Evolutionary conservation across 345 rosid species (phyloP).

Genomic region (Citrus medica): DNA sequence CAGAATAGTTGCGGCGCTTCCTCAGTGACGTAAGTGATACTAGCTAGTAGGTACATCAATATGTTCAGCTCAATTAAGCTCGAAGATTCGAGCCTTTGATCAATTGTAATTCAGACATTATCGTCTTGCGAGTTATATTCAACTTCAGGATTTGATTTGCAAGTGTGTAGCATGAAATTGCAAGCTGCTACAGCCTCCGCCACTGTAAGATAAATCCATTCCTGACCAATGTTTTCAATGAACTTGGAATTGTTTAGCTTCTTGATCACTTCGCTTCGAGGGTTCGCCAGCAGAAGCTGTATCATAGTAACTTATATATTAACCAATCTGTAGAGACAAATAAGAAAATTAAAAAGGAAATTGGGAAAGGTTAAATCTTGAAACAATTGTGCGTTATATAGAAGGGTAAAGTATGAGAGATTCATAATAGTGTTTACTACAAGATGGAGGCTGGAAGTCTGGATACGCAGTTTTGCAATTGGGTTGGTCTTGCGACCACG

Average conservation of each 20-base stretch:
- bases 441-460: too few species aligned
- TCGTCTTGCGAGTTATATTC: constrained; percentile 1
- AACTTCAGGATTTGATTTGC: constrained; percentile 13
- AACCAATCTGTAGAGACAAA: neutral
- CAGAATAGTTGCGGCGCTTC: neutral
- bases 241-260: constrained; percentile 58
- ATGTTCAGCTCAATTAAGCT: neutral
- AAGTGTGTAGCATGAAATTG: constrained; percentile 33
- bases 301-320: neutral
- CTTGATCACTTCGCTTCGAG: constrained; percentile 66
- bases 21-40: neutral
- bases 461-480: too few species aligned
- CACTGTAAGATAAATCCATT: constrained; percentile 54
- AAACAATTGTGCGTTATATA: too few species aligned
- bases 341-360: neutral
- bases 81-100: neutral
- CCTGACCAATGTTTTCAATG: constrained; percentile 45
- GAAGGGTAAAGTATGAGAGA: too few species aligned
- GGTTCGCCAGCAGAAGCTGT: constrained; percentile 64
- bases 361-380: too few species aligned
- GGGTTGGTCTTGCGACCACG: neutral
- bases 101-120: constrained; percentile 16
- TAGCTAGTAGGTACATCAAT: neutral
- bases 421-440: too few species aligned
- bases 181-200: constrained; percentile 54